Evolutionary conservation across 768 basidiomycete species (phyloP).

Genomic region (Sarcodon sp.): DNA sequence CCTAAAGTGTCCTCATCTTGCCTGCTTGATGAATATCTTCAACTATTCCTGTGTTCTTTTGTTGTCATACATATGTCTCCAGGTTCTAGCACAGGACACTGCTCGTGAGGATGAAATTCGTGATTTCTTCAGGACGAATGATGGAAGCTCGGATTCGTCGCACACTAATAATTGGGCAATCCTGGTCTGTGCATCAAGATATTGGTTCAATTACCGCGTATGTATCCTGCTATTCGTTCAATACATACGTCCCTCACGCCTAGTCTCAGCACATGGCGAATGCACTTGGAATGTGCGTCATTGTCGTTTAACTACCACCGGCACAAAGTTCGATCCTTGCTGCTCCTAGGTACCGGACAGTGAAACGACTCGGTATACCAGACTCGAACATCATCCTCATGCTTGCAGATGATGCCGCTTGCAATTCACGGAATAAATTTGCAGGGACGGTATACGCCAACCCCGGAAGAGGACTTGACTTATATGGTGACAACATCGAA

Average conservation of each 20-base stretch:
- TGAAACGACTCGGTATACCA: constrained; percentile 94
- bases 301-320: not conserved
- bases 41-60: not conserved
- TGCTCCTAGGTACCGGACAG: constrained; percentile 78
- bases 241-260: not conserved
- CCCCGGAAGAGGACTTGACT: constrained; percentile 64
- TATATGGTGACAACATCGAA: constrained; percentile 95
- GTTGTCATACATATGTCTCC: not conserved
- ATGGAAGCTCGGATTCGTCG: constrained; percentile 1
- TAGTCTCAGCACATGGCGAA: constrained; percentile 90
- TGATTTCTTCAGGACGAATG: not conserved
- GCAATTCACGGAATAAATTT: constrained; percentile 85
- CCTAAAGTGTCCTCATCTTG: too few relatives aligned
- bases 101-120: not conserved
- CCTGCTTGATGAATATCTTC: too few relatives aligned
- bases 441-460: constrained; percentile 92
- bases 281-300: constrained; percentile 83
- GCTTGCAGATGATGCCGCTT: constrained; percentile 94
- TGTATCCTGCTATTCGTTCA: constrained; percentile 14
- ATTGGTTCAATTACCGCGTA: constrained; percentile 99
- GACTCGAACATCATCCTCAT: constrained; percentile 99
- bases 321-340: not conserved
- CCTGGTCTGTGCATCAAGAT: constrained; percentile 83
- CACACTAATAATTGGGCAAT: constrained; percentile 99
- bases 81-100: not conserved